phyloP scores from a whole-genome alignment of 176 grass and related monocot species.

The Tuctoria greenei region DNA sequence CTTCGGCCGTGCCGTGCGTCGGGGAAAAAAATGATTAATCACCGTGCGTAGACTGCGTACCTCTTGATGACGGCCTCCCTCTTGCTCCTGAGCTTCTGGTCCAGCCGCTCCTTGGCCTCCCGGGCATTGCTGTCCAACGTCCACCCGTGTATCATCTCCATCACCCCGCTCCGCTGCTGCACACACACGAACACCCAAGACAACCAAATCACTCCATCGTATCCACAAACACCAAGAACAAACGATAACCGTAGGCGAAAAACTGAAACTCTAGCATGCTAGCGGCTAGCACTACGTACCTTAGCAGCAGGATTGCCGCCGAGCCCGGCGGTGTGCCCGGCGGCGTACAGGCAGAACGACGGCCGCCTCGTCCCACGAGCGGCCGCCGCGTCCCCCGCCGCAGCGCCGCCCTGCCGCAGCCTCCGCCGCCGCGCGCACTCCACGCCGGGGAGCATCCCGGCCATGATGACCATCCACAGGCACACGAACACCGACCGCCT shows the following conservation, averaged over 20 bases:
- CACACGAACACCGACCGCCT: no score
- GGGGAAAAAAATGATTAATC: no score
- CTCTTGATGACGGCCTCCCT: conserved; percentile 50
- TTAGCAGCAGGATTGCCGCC: no score
- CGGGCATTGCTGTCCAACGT: conserved; percentile 55
- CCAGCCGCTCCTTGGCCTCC: conserved; percentile 88
- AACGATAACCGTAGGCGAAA: no score
- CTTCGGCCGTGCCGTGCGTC: no score
- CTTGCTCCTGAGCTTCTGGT: conserved; percentile 63
- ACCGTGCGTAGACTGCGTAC: no score
- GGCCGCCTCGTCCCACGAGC: conserved; percentile 33
- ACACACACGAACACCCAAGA: no score
- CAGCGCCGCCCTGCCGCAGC: conserved; percentile 35
- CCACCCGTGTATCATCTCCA: conserved; percentile 42
- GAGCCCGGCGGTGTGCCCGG: neutral
- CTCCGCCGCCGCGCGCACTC: conserved; percentile 60
- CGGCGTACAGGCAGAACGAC: conserved; percentile 24
- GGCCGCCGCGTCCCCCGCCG: neutral
- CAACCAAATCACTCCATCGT: no score
- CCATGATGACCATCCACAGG: conserved; percentile 55
- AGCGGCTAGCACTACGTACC: no score
- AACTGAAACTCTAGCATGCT: no score
- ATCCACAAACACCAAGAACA: no score
- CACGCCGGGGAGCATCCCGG: conserved; percentile 80
- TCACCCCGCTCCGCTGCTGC: conserved; percentile 48